Evolutionary conservation across 2,329 filamentous ascomycete genomes (phyloP).

Genomic region (Xylariaceae sp.): DNA sequence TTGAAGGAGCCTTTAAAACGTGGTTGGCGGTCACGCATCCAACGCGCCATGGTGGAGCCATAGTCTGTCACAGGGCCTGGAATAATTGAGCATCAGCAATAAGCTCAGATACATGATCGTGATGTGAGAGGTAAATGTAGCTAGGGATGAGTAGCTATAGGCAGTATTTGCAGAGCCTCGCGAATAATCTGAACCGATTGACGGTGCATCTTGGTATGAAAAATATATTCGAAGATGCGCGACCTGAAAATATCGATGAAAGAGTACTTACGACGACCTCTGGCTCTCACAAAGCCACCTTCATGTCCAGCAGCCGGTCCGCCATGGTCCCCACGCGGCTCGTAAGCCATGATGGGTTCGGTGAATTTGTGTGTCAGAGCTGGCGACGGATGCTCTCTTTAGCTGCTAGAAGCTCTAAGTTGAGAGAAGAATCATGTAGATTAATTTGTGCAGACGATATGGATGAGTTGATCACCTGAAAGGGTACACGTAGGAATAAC

Average conservation of each 20-base stretch:
- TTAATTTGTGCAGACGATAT: not conserved
- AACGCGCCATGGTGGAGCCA: conserved; percentile 86
- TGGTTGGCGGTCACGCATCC: conserved; percentile 82
- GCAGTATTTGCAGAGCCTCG: not conserved
- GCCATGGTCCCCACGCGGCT: conserved; percentile 58
- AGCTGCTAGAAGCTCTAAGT: not conserved
- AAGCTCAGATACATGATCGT: not conserved
- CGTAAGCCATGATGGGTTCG: conserved; percentile 54
- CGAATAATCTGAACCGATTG: not conserved
- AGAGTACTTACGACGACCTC: conserved; percentile 56
- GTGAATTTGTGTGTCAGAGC: conserved; percentile 1
- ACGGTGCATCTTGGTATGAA: not conserved
- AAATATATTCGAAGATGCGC: not conserved
- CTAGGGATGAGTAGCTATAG: not conserved
- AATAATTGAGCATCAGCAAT: conserved; percentile 20
- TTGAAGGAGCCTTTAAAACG: conserved; percentile 74
- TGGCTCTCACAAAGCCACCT: conserved; percentile 52
- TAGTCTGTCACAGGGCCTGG: conserved; percentile 91
- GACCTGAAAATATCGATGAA: conserved; percentile 10
- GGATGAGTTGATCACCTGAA: not conserved
- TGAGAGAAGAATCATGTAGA: not conserved
- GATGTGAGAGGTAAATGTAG: not conserved
- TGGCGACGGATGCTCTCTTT: not conserved
- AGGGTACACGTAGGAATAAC: conserved; percentile 6
- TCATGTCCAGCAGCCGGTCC: conserved; percentile 47